Percentiles rank a stretch among this genome's conserved stretches.
These are phyloP conservation scores for Aspergillus novoparasiticus DNA, from an alignment of 2,329 filamentous ascomycete species.

Conservation along the genomic window DNA sequence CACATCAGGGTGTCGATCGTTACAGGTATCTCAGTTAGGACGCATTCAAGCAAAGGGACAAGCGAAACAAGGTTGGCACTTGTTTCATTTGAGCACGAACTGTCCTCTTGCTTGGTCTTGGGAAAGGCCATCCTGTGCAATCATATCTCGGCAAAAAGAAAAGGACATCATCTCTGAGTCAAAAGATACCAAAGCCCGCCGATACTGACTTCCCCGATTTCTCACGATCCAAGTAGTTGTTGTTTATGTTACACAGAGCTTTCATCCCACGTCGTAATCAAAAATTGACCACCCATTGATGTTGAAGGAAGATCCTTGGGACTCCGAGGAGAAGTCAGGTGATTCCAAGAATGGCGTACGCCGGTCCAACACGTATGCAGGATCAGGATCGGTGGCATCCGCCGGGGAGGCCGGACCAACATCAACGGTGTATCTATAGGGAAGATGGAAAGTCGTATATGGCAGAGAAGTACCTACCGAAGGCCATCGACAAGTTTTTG, in stretches of 20 bases:
- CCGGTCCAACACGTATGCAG: not conserved
- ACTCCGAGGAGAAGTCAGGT: slow-evolving; percentile 6
- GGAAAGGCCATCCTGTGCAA: not conserved
- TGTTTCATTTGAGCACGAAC: not conserved
- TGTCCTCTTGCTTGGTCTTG: not conserved
- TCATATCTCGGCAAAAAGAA: not conserved
- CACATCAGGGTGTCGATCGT: not conserved
- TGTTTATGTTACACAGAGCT: not conserved
- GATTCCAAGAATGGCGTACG: not conserved
- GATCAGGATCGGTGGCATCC: not conserved
- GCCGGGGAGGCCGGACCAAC: not conserved
- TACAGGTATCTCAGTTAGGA: not conserved
- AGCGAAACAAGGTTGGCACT: not conserved
- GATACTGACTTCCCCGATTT: not conserved
- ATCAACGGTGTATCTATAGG: not conserved
- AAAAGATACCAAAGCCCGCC: not conserved
- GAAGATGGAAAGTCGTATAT: not conserved
- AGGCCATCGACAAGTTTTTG: not conserved
- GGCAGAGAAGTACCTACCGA: not conserved
- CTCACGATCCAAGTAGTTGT: not conserved
- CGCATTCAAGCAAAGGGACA: not conserved
- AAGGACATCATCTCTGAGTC: not conserved
- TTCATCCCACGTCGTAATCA: not conserved
- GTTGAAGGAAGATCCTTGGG: not conserved
- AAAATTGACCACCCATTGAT: not conserved